Evolutionary conservation across 192 early-diverging fungal species (phyloP).

Genomic region (Phlyctochytrium planicorne): DNA sequence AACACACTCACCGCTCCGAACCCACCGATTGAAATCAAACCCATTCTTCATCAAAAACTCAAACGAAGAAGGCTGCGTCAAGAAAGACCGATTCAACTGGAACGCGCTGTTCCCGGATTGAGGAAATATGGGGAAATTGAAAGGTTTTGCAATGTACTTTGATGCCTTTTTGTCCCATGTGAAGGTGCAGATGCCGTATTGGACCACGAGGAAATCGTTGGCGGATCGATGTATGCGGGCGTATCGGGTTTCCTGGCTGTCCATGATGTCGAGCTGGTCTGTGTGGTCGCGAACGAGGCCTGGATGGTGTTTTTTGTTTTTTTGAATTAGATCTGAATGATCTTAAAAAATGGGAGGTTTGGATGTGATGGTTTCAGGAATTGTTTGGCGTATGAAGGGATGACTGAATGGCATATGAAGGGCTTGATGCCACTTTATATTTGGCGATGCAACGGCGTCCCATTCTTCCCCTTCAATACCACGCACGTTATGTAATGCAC

Average conservation of each 20-base stretch:
- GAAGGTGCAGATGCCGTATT: conserved; percentile 85
- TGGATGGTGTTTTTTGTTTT: no score
- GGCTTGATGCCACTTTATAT: no score
- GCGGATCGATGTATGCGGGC: conserved; percentile 52
- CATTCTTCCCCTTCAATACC: no score
- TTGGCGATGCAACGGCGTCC: no score
- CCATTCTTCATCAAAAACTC: conserved; percentile 72
- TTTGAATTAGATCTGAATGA: no score
- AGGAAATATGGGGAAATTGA: conserved; percentile 91
- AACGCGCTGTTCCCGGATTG: conserved; percentile 41
- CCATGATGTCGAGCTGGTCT: conserved; percentile 40
- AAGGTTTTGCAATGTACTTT: conserved; percentile 75
- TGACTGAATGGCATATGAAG: no score
- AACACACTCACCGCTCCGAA: conserved; percentile 36
- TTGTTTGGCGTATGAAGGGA: no score
- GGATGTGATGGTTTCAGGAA: no score
- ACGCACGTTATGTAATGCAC: no score
- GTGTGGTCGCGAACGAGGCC: conserved; percentile 34
- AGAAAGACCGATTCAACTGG: conserved; percentile 53
- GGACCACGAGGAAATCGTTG: conserved; percentile 59
- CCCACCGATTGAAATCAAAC: conserved; percentile 93
- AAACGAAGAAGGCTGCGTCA: conserved; percentile 54
- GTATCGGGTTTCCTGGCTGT: conserved; percentile 58
- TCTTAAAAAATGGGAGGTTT: no score
- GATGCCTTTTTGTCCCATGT: conserved; percentile 48